These are phyloP conservation scores for Cystofilobasidium capitatum DNA, from an alignment of 768 basidiomycete genomes.

Conservation along the genomic window DNA sequence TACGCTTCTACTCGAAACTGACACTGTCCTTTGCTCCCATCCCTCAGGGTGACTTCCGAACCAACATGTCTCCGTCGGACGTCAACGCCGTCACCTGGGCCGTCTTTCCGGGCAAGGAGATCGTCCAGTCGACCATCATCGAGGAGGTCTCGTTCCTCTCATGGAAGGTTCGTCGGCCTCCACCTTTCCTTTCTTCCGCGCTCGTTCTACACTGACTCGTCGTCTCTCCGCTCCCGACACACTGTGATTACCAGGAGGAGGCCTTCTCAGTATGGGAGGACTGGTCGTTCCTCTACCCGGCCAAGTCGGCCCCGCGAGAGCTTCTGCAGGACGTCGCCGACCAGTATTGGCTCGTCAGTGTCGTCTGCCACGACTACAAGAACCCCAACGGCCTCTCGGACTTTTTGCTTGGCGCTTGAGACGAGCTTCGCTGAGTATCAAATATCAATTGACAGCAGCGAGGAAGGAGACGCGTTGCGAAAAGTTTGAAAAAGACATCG, in stretches of 20 bases:
- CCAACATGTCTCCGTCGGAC: constrained; percentile 66
- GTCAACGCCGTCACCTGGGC: constrained; percentile 98
- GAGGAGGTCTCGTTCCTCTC: constrained; percentile 87
- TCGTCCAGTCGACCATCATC: constrained; percentile 91
- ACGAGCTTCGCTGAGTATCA: neutral
- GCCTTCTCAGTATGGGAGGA: constrained; percentile 92
- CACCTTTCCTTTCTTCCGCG: neutral
- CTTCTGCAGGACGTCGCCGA: constrained; percentile 64
- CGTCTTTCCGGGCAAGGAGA: constrained; percentile 92
- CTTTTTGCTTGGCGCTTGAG: constrained; percentile 53
- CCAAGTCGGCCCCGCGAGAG: constrained; percentile 58
- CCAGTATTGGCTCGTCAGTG: constrained; percentile 77
- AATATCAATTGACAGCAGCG: neutral
- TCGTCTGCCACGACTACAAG: constrained; percentile 91
- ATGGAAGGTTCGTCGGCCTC: constrained; percentile 69
- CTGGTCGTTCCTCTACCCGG: constrained; percentile 81
- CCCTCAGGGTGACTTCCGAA: constrained; percentile 61
- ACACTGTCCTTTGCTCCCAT: neutral
- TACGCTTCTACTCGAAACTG: neutral
- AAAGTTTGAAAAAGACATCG: neutral
- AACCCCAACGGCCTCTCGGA: constrained; percentile 67
- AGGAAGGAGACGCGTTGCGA: neutral
- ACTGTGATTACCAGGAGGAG: constrained; percentile 57
- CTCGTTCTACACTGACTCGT: neutral
- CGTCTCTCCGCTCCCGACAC: neutral